Evolutionary conservation across 495 filamentous ascomycete species (phyloP).

Genomic region (Talaromyces wortmannii): DNA sequence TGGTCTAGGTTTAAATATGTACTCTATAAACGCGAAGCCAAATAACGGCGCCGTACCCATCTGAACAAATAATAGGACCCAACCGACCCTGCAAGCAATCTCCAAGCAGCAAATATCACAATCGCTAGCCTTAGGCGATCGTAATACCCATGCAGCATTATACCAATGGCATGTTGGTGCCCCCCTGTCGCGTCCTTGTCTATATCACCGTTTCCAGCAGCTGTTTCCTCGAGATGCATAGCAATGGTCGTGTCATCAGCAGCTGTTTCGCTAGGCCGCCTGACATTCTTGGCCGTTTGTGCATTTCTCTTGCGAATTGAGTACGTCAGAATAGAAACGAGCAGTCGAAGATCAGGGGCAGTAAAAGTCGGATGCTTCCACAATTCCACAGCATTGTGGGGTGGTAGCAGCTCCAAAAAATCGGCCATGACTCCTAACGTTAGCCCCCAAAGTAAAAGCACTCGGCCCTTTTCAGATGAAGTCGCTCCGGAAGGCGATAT

Average conservation of each 20-base stretch:
- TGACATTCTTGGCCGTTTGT: slow-evolving; percentile 28
- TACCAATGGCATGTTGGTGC: slow-evolving; percentile 42
- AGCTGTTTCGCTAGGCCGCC: slow-evolving; percentile 30
- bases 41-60: slow-evolving; percentile 14
- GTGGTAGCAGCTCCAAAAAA: slow-evolving; percentile 64
- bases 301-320: slow-evolving; percentile 51
- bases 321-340: slow-evolving; percentile 56
- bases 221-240: slow-evolving; percentile 20
- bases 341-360: slow-evolving; percentile 51
- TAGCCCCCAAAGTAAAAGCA: slow-evolving; percentile 69
- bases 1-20: background rate
- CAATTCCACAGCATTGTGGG: slow-evolving; percentile 51
- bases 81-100: slow-evolving; percentile 24
- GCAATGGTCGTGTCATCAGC: slow-evolving; percentile 37
- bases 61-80: slow-evolving; percentile 25
- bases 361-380: slow-evolving; percentile 75
- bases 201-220: background rate
- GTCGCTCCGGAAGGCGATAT: slow-evolving; percentile 23
- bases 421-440: slow-evolving; percentile 68
- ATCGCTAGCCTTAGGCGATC: slow-evolving; percentile 54
- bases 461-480: slow-evolving; percentile 23
- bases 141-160: slow-evolving; percentile 67
- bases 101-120: slow-evolving; percentile 38
- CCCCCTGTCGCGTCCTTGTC: background rate
- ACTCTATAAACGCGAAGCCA: too few species aligned